Evolutionary conservation across 1,284 basidiomycete genomes (phyloP).

Genomic region (Sporisorium sorghi): DNA sequence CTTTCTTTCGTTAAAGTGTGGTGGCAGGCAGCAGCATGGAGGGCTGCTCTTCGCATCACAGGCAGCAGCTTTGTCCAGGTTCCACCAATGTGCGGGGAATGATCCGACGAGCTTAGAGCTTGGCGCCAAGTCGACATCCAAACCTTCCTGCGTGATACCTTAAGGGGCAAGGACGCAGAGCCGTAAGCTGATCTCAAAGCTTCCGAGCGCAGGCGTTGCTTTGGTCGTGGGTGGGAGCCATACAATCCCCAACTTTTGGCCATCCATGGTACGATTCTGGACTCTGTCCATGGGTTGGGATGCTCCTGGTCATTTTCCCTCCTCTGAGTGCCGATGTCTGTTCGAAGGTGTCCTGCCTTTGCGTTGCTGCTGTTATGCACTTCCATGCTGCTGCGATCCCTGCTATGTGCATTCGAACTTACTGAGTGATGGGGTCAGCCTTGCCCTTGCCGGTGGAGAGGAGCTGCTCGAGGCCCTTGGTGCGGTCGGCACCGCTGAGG

Average conservation of each 20-base stretch:
- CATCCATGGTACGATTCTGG: neutral
- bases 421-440: slow-evolving; percentile 66
- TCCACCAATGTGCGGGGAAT: neutral
- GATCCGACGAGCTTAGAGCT: too few species aligned
- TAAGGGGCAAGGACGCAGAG: too few species aligned
- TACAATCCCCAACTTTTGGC: neutral
- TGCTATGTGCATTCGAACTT: slow-evolving; percentile 14
- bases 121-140: too few species aligned
- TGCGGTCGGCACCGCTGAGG: slow-evolving; percentile 82
- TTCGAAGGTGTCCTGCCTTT: neutral
- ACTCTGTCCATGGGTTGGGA: neutral
- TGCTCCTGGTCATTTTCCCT: neutral
- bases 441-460: slow-evolving; percentile 70
- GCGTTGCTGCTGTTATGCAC: slow-evolving; percentile 3
- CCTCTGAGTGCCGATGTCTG: neutral
- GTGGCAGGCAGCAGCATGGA: neutral
- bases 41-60: neutral
- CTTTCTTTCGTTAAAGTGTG: neutral
- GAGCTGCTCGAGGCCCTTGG: slow-evolving; percentile 78
- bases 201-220: neutral
- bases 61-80: neutral
- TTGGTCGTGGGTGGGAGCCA: too few species aligned
- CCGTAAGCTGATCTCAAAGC: neutral
- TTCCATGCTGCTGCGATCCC: neutral
- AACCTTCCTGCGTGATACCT: too few species aligned